phyloP scores from a whole-genome alignment of 495 filamentous ascomycete genomes.

The Friedmanniomyces simplex region DNA sequence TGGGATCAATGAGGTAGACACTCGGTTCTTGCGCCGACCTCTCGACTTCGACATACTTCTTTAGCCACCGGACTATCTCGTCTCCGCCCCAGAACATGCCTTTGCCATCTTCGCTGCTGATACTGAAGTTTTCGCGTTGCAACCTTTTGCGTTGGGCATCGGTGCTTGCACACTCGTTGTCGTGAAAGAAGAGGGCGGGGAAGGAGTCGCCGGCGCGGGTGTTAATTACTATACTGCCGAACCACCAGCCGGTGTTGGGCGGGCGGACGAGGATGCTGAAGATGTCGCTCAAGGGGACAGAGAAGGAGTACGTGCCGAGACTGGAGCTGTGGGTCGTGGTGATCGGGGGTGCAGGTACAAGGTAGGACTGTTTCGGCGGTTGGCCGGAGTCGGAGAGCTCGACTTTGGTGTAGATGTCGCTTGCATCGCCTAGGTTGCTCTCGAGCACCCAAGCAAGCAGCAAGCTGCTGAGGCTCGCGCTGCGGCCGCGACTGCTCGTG shows the following conservation, averaged over 20 bases:
- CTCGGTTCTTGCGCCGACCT: slow-evolving; percentile 73
- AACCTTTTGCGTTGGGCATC: slow-evolving; percentile 85
- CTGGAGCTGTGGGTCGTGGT: slow-evolving; percentile 56
- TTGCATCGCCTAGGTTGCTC: slow-evolving; percentile 73
- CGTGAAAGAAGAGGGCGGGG: slow-evolving; percentile 93
- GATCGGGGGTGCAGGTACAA: slow-evolving; percentile 84
- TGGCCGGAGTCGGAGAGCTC: slow-evolving; percentile 72
- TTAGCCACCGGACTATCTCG: slow-evolving; percentile 86
- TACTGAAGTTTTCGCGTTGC: slow-evolving; percentile 75
- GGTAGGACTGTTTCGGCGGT: slow-evolving; percentile 74
- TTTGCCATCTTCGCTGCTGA: slow-evolving; percentile 65
- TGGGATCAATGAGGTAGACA: slow-evolving; percentile 84
- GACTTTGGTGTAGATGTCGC: slow-evolving; percentile 86
- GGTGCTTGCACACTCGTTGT: slow-evolving; percentile 90
- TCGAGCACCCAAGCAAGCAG: slow-evolving; percentile 92
- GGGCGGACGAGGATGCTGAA: slow-evolving; percentile 85
- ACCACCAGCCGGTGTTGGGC: slow-evolving; percentile 96
- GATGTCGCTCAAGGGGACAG: slow-evolving; percentile 78
- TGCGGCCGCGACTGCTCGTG: neutral
- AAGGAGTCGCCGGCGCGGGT: slow-evolving; percentile 81
- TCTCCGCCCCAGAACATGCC: slow-evolving; percentile 96
- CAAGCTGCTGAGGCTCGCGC: slow-evolving; percentile 43
- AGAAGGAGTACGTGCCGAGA: slow-evolving; percentile 82
- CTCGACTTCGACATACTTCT: slow-evolving; percentile 70
- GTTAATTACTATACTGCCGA: slow-evolving; percentile 88